phyloP scores from a whole-genome alignment of 164 flowering plant species.

The Tinospora cordifolia region DNA sequence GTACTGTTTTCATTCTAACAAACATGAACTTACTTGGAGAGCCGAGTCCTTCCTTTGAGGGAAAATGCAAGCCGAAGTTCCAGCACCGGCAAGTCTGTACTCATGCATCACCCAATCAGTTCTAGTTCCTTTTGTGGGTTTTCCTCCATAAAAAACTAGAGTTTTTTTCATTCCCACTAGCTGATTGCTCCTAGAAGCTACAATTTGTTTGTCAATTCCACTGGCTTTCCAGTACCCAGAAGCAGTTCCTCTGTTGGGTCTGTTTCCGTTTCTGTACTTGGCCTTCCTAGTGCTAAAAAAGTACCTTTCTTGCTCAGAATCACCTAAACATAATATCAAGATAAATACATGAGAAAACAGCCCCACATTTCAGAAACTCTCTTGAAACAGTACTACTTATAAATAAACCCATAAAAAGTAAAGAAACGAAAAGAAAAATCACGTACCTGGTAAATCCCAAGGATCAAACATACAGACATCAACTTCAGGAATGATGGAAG shows the following conservation, averaged over 20 bases:
- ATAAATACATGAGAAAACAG: background rate
- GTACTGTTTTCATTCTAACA: background rate
- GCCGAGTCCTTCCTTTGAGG: conserved; percentile 15
- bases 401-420: background rate
- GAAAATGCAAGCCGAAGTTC: conserved; percentile 13
- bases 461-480: conserved; percentile 54
- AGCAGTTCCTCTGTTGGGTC: conserved; percentile 34
- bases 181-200: conserved; percentile 25
- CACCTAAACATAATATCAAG: conserved; percentile 28
- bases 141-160: conserved; percentile 56
- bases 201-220: conserved; percentile 43
- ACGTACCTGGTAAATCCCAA: conserved; percentile 71
- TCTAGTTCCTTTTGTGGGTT: conserved; percentile 34
- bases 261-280: conserved; percentile 34
- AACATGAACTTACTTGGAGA: conserved; percentile 22
- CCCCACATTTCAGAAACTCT: background rate
- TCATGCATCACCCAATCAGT: conserved; percentile 89
- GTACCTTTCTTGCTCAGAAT: conserved; percentile 47
- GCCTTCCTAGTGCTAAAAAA: conserved; percentile 52
- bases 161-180: conserved; percentile 55
- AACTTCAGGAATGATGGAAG: conserved; percentile 64
- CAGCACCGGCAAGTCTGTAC: conserved; percentile 39
- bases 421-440: too few species aligned
- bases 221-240: conserved; percentile 73
- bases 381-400: background rate